Base-by-base conservation (phyloP, 2,329 filamentous ascomycete genomes). In the Fusarium udum region DNA sequence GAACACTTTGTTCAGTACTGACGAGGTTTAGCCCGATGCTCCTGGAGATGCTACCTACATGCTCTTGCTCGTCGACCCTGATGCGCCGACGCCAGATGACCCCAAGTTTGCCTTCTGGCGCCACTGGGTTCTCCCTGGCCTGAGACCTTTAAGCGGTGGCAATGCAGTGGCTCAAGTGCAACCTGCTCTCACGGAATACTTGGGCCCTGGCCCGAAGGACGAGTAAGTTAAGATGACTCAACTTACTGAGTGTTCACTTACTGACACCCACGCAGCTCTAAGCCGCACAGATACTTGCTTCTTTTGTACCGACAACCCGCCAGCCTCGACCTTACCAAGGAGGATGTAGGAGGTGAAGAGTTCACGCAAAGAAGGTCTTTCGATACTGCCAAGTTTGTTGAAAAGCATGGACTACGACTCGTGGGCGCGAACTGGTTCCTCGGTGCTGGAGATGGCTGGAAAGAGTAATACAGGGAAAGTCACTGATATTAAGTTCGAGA, bases 81-180 rank as follows among this genome's bases (percentile, higher is more conserved):
- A 89, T 66, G 87, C 87, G 26, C 87, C 87, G 0, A 88, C 86
- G 0, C 87, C 87, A 0, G 85, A 87, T 40, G 85, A 89, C 57
- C 86, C 86, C 11, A 88, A 86, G 73, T 88, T 87, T 74, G 85
- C 86, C 0, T 88, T 86, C 74, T 89, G 87, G 86, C 81, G 87
- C 26, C 87, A 89, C 73, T 89, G 86, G 85, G 82, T 89, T 32
- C 77, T 88, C 1, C 78, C 82, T 8, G 84, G 84, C 0, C 51
- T 86, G 57, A 80, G 80, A 62, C 81, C 84, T 4, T 43, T 77
- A 48, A 64, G 71, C 32, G 72, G 63, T 4, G 74, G 71, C 2
- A 72, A 63, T 4, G 72, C 75, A 4, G 78, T 78, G 10, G 78
- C 75, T 1, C 68, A 79, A 69, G 78, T 79, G 14, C 80, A 81